Percentiles rank a stretch among this genome's conserved stretches.
These are phyloP conservation scores for Inga laurina DNA, from an alignment of 306 rosid genomes.

Conservation along the genomic window DNA sequence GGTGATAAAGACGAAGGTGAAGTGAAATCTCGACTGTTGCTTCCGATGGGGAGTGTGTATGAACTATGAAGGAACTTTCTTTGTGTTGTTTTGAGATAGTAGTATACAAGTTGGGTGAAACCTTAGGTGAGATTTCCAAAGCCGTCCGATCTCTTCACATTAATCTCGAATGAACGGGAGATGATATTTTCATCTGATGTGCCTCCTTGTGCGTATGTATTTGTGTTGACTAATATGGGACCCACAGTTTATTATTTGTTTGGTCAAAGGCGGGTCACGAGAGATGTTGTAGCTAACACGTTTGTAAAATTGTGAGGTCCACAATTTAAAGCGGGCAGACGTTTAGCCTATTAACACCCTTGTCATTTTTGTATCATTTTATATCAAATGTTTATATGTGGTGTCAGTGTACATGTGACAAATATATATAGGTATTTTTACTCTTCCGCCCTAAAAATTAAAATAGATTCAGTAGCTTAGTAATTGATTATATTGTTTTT, in stretches of 20 bases:
- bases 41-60: conserved; percentile 90
- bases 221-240: background rate
- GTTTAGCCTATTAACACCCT: too few relatives aligned
- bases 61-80: conserved; percentile 69
- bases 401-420: too few relatives aligned
- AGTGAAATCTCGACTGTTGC: conserved; percentile 60
- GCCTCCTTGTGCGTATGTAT: background rate
- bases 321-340: too few relatives aligned
- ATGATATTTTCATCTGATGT: background rate
- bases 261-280: too few relatives aligned
- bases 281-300: too few relatives aligned
- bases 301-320: too few relatives aligned
- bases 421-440: too few relatives aligned
- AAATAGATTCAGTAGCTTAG: background rate
- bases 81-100: conserved; percentile 90
- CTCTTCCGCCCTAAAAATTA: background rate
- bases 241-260: too few relatives aligned
- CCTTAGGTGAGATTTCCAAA: conserved; percentile 60
- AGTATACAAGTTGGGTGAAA: conserved; percentile 64
- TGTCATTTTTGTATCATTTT: too few relatives aligned
- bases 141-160: conserved; percentile 89
- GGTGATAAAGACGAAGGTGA: conserved; percentile 48
- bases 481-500: background rate
- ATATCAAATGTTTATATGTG: too few relatives aligned
- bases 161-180: conserved; percentile 56